Conservation (phyloP, 148 eudicot genomes). For the Rhododendron kiyosumense region DNA sequence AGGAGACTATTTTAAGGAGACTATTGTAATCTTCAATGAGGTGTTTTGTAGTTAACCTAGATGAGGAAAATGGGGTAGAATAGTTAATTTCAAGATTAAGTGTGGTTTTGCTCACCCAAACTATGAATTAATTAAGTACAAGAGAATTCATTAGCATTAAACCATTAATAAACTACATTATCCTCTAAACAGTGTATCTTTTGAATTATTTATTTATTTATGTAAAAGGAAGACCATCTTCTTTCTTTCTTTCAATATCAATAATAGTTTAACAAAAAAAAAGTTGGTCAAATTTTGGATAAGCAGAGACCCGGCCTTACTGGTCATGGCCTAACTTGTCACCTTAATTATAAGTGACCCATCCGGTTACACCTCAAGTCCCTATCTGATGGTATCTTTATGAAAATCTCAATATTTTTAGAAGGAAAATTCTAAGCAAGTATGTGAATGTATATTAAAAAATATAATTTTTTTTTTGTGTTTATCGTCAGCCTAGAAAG, state of each 20-base stretch:
- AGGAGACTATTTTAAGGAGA: not conserved
- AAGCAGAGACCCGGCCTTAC: not conserved
- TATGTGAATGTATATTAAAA: no score
- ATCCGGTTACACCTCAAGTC: no score
- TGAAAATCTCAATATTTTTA: not conserved
- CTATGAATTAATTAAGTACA: not conserved
- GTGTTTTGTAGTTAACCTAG: not conserved
- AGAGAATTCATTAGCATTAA: not conserved
- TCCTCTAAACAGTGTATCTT: not conserved
- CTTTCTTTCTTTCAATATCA: not conserved
- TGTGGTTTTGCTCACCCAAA: constrained; percentile 3
- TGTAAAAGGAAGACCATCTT: not conserved
- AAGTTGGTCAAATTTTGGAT: not conserved
- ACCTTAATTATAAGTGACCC: no score
- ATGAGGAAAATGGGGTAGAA: not conserved
- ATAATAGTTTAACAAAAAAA: not conserved
- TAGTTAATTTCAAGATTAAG: not conserved
- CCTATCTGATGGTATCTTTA: not conserved
- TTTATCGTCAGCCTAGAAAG: no score
- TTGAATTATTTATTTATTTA: not conserved
- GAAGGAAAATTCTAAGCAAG: no score
- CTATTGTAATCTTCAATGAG: not conserved
- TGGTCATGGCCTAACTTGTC: not conserved
- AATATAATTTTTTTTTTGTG: no score
- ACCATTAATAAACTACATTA: not conserved